These are phyloP conservation scores for Podospora tetraspora DNA, from an alignment of 495 filamentous ascomycete species.

Conservation along the genomic window DNA sequence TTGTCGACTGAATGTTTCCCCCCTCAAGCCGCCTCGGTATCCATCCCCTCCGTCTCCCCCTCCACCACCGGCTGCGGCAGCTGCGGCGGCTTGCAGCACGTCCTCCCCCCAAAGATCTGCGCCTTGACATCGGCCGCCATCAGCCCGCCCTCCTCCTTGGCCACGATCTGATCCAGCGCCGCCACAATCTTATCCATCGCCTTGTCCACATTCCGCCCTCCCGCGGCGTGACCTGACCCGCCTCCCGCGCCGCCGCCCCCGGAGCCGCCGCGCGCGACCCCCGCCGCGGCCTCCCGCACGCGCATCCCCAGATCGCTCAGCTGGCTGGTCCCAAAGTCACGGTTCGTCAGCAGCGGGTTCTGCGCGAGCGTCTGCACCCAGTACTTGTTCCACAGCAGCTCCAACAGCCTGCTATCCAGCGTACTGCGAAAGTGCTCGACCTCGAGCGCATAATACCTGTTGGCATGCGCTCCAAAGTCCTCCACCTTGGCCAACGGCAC, in stretches of 20 bases:
- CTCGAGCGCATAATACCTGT: constrained; percentile 83
- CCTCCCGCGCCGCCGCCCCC: constrained; percentile 16
- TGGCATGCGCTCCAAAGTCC: constrained; percentile 91
- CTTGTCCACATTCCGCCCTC: constrained; percentile 37
- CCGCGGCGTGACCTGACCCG: constrained; percentile 8
- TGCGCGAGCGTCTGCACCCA: constrained; percentile 99
- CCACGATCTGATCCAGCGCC: constrained; percentile 73
- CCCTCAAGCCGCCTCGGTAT: neutral
- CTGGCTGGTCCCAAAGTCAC: constrained; percentile 88
- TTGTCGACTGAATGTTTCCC: neutral
- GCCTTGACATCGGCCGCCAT: constrained; percentile 79
- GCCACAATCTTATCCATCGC: constrained; percentile 75
- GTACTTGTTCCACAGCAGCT: constrained; percentile 97
- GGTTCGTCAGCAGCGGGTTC: constrained; percentile 84
- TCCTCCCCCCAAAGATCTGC: constrained; percentile 58
- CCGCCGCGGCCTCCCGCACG: constrained; percentile 56
- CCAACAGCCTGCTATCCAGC: constrained; percentile 78
- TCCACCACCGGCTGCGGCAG: neutral
- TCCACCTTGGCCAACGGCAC: constrained; percentile 89
- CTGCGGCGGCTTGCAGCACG: neutral
- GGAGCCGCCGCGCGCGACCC: constrained; percentile 37
- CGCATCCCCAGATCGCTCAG: constrained; percentile 83
- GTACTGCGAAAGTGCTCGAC: constrained; percentile 90
- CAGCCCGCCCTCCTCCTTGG: constrained; percentile 80
- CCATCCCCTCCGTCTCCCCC: neutral